phyloP scores from a whole-genome alignment of 192 early-diverging fungal genomes.

The Coemansia sp. region DNA sequence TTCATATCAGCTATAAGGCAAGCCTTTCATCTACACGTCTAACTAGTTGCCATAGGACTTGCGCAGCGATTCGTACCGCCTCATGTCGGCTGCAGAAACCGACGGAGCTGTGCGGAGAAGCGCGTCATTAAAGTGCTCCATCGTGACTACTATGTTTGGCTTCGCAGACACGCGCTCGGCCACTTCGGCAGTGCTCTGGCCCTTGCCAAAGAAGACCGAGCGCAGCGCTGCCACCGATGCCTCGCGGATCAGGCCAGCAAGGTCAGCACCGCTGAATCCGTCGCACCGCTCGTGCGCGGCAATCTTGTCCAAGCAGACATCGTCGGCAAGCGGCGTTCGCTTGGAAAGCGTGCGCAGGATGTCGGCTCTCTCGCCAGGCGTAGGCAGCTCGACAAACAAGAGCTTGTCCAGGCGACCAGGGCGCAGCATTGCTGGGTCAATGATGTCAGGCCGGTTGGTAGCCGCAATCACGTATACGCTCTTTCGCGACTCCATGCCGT shows the following conservation, averaged over 20 bases:
- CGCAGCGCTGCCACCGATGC: slow-evolving; percentile 85
- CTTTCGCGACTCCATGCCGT: slow-evolving; percentile 89
- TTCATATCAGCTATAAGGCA: too few species aligned
- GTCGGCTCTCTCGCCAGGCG: slow-evolving; percentile 73
- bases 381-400: slow-evolving; percentile 97
- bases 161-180: neutral
- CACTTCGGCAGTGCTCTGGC: slow-evolving; percentile 13
- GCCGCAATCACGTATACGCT: slow-evolving; percentile 97
- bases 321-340: slow-evolving; percentile 74
- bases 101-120: slow-evolving; percentile 81
- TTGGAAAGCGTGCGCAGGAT: slow-evolving; percentile 83
- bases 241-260: slow-evolving; percentile 75
- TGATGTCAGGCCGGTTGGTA: slow-evolving; percentile 97
- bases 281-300: slow-evolving; percentile 70
- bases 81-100: slow-evolving; percentile 66
- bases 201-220: slow-evolving; percentile 20
- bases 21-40: neutral
- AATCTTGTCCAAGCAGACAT: slow-evolving; percentile 60
- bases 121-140: slow-evolving; percentile 77
- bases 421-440: slow-evolving; percentile 98
- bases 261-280: slow-evolving; percentile 78
- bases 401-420: slow-evolving; percentile 95
- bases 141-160: slow-evolving; percentile 25
- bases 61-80: slow-evolving; percentile 50
- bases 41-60: slow-evolving; percentile 37